Conservation (phyloP, 1,284 basidiomycete species). For the Cystobasidiaceae sp. region DNA sequence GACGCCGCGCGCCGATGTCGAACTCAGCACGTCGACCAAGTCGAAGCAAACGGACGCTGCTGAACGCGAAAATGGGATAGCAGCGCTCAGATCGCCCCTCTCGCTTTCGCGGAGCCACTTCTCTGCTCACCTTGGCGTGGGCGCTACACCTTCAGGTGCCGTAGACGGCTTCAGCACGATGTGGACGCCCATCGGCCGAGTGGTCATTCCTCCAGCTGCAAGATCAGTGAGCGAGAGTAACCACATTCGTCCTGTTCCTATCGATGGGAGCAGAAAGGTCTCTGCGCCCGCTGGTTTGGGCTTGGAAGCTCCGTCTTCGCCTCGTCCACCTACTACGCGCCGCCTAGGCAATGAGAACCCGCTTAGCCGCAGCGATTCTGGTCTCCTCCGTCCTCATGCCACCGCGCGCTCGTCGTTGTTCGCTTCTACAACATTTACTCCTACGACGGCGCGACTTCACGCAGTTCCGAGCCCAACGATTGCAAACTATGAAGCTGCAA, state of each 20-base stretch:
- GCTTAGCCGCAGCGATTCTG: not conserved
- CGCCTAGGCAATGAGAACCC: not conserved
- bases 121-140: no score
- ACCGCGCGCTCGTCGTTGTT: not conserved
- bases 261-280: not conserved
- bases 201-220: not conserved
- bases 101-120: no score
- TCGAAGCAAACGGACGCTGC: no score
- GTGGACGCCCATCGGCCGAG: conserved; percentile 5
- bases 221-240: not conserved
- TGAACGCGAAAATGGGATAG: no score
- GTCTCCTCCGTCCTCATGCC: not conserved
- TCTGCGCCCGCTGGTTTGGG: not conserved
- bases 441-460: not conserved
- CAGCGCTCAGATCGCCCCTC: no score
- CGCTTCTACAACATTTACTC: not conserved
- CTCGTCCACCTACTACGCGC: conserved; percentile 6
- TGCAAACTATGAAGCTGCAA: not conserved
- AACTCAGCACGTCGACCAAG: no score
- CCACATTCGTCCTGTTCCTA: not conserved
- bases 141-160: no score
- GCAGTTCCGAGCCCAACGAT: not conserved
- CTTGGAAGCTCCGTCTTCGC: not conserved
- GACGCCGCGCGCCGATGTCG: no score
- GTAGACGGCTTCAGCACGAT: conserved; percentile 1